A percentile compares a stretch with the other conserved stretches of the same genome.
phyloP scores from a whole-genome alignment of 257 asterid genomes.

The Ballota nigra region DNA sequence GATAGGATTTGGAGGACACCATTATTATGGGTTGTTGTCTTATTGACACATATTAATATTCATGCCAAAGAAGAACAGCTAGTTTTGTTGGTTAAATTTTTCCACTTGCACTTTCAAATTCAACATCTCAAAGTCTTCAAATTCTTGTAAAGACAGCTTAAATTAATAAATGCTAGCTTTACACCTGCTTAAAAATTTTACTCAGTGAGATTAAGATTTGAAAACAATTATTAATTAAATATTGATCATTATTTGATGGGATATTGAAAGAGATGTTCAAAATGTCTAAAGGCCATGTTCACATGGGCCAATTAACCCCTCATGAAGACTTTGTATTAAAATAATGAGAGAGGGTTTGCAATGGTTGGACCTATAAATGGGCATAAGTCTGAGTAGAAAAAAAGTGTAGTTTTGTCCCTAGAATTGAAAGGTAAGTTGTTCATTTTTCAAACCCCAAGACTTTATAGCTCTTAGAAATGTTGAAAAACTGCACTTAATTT shows the following conservation, averaged over 20 bases:
- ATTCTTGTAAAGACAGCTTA: constrained; percentile 15
- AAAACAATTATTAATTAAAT: neutral
- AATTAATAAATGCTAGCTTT: constrained; percentile 3
- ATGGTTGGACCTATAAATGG: constrained; percentile 36
- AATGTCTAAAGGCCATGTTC: constrained; percentile 48
- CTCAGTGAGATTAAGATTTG: constrained; percentile 1
- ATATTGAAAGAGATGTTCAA: constrained; percentile 23
- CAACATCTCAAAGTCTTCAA: constrained; percentile 32
- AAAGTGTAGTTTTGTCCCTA: constrained; percentile 31
- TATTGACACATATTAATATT: neutral
- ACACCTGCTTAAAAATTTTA: constrained; percentile 30
- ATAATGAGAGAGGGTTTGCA: neutral
- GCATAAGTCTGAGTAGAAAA: constrained; percentile 19
- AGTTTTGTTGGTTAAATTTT: constrained; percentile 5
- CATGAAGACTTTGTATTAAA: constrained; percentile 30
- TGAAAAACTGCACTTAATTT: neutral
- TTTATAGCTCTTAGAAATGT: constrained; percentile 17
- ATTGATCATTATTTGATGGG: constrained; percentile 33
- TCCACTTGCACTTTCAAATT: constrained; percentile 31
- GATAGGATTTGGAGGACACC: constrained; percentile 11
- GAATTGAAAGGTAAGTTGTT: constrained; percentile 18
- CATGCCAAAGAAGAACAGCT: constrained; percentile 13
- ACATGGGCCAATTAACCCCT: constrained; percentile 38
- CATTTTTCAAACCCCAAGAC: constrained; percentile 17
- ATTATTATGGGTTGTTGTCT: constrained; percentile 24